Evolutionary conservation across 2,329 filamentous ascomycete species (phyloP), one percentile per base, ranked within the genome.

Genomic region (Penicillium expansum): DNA sequence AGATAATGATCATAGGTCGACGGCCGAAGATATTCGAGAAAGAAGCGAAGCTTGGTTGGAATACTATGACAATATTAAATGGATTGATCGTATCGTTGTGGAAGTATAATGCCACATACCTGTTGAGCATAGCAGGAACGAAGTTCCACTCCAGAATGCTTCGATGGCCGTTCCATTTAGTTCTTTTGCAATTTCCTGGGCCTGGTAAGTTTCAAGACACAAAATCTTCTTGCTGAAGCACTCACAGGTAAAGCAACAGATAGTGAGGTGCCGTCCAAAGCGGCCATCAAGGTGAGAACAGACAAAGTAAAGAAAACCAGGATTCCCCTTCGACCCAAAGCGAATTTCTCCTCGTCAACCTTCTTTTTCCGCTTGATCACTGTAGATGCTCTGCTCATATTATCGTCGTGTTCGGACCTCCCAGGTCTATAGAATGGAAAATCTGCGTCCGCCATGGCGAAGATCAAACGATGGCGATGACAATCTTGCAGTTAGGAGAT

Each of bases 121-220:
- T 32, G 69, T 70, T 13, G 68, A 70, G 22, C 56, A 60, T 5
- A 83, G 68, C 0, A 83, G 71, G 58, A 80, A 83, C 0, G 78
- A 76, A 0, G 79, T 79, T 0, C 78, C 80, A 35, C 78, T 75
- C 81, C 81, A 83, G 62, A 82, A 82, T 0, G 79, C 75, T 48
- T 80, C 68, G 10, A 71, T 75, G 0, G 72, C 69, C 0, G 66
- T 70, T 37, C 71, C 70, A n/a, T 74, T 57, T 3, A 77, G 58
- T 2, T 67, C 64, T 52, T 65, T 38, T 3, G 72, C 65, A 30
- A 76, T 73, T 14, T 66, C 72, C 71, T 74, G 30, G 2, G 18
- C 4, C 0, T 22, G 5, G 2, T 67, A 20, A 63, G 58, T 11
- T 43, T 18, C 1, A 4, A 4, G 4, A 2, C 14, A 0, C 35